Percentiles rank a stretch among this genome's conserved stretches.
phyloP scores from a whole-genome alignment of 495 filamentous ascomycete species.

The Neurospora sp. region DNA sequence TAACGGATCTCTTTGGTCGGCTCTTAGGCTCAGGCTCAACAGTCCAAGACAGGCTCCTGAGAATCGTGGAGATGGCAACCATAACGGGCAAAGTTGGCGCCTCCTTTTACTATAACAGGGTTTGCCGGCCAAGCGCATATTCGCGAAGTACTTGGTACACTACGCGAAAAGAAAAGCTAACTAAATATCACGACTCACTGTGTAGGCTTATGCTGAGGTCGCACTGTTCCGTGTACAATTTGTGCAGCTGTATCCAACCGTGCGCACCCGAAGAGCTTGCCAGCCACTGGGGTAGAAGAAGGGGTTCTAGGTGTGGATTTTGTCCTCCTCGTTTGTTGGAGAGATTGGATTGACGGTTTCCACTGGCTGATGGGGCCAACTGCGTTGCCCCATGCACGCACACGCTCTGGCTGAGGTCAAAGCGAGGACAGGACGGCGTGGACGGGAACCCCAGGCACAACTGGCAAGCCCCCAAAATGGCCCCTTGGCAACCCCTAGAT shows the following conservation, averaged over 20 bases:
- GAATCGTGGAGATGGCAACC: neutral
- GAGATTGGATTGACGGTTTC: neutral
- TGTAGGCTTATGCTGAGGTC: neutral
- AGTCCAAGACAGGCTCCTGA: neutral
- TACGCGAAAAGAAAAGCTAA: neutral
- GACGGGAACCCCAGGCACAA: neutral
- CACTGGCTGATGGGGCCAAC: neutral
- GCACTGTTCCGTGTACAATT: neutral
- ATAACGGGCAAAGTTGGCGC: neutral
- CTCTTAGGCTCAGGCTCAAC: neutral
- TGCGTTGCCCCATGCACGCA: neutral
- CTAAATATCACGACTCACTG: neutral
- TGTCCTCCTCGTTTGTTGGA: neutral
- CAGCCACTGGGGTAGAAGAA: neutral
- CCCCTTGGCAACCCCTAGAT: neutral
- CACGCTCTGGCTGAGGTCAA: neutral
- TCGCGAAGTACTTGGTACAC: neutral
- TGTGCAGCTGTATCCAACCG: neutral
- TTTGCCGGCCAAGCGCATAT: neutral
- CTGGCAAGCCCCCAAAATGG: neutral
- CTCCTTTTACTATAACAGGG: neutral
- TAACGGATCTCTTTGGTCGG: neutral
- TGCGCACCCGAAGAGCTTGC: neutral
- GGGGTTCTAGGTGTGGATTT: neutral
- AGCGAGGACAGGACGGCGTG: neutral